Evolutionary conservation across 1,284 basidiomycete genomes (phyloP).

Genomic region (Peniophora sp.): DNA sequence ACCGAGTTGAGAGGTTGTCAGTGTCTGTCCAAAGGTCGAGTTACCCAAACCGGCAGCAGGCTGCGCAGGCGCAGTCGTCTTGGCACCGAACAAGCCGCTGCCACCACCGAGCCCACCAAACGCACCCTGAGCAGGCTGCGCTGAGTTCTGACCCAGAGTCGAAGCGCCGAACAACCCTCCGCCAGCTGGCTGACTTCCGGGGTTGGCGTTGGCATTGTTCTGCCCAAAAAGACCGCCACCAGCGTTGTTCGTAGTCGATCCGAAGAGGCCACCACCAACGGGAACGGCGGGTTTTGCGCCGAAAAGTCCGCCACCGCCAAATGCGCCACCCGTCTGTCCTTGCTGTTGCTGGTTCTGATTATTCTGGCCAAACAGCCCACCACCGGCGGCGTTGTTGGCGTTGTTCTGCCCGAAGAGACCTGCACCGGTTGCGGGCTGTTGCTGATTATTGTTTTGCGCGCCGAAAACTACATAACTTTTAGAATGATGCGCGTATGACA

Average conservation of each 20-base stretch:
- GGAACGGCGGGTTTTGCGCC: constrained; percentile 22
- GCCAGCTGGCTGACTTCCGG: constrained; percentile 15
- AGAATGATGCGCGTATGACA: background rate
- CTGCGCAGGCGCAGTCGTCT: constrained; percentile 31
- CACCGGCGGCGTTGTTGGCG: background rate
- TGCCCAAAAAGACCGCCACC: constrained; percentile 24
- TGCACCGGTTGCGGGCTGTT: constrained; percentile 16
- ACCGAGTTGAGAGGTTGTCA: constrained; percentile 29
- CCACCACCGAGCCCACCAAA: constrained; percentile 21
- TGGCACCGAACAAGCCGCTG: constrained; percentile 33
- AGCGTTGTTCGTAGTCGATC: constrained; percentile 14
- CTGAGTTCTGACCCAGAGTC: constrained; percentile 26
- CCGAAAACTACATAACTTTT: background rate
- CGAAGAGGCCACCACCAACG: constrained; percentile 34
- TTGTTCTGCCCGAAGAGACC: constrained; percentile 23
- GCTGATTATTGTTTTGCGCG: constrained; percentile 14
- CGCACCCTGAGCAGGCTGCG: constrained; percentile 20
- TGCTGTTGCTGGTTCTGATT: constrained; percentile 11
- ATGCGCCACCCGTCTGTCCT: constrained; percentile 27
- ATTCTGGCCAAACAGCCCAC: constrained; percentile 5
- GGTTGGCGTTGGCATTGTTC: constrained; percentile 21
- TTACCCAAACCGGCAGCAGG: constrained; percentile 22
- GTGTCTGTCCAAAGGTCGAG: constrained; percentile 37
- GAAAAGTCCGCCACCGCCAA: constrained; percentile 22
- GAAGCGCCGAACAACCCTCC: constrained; percentile 32